Conservation (phyloP, 805 yeast genomes). For the Nakazawaea populi region DNA sequence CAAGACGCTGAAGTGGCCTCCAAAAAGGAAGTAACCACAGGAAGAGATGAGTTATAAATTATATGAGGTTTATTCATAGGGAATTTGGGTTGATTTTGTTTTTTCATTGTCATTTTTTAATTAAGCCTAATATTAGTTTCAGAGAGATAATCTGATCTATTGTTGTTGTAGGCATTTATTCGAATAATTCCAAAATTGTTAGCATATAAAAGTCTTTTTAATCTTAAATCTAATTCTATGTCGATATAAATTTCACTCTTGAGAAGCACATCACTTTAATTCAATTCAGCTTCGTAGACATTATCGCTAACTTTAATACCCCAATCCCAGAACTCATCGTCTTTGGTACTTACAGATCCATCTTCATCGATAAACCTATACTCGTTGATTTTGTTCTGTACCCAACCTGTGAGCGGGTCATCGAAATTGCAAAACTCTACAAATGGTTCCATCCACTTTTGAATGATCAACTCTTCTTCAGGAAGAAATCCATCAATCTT, state of each 20-base stretch:
- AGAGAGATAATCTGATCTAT: too few species aligned
- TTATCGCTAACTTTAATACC: conserved; percentile 27
- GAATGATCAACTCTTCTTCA: conserved; percentile 14
- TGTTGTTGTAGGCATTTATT: too few species aligned
- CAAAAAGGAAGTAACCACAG: background rate
- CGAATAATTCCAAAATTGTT: too few species aligned
- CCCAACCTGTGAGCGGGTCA: conserved; percentile 24
- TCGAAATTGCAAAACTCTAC: conserved; percentile 23
- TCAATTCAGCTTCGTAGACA: conserved; percentile 17
- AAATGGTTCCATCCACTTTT: conserved; percentile 19
- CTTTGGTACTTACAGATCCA: conserved; percentile 22
- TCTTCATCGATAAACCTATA: conserved; percentile 23
- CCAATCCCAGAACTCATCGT: conserved; percentile 31
- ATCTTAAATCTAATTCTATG: too few species aligned
- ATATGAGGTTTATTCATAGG: too few species aligned
- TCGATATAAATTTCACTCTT: too few species aligned
- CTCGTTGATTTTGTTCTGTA: conserved; percentile 18
- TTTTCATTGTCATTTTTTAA: too few species aligned
- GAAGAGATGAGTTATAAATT: background rate
- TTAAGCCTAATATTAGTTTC: too few species aligned
- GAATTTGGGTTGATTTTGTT: too few species aligned
- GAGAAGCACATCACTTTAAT: too few species aligned
- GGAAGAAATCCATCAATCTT: conserved; percentile 21
- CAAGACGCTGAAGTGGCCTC: background rate
- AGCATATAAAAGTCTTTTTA: background rate